phyloP scores from a whole-genome alignment of 2,329 filamentous ascomycete genomes.

The Hypomyces perniciosus region DNA sequence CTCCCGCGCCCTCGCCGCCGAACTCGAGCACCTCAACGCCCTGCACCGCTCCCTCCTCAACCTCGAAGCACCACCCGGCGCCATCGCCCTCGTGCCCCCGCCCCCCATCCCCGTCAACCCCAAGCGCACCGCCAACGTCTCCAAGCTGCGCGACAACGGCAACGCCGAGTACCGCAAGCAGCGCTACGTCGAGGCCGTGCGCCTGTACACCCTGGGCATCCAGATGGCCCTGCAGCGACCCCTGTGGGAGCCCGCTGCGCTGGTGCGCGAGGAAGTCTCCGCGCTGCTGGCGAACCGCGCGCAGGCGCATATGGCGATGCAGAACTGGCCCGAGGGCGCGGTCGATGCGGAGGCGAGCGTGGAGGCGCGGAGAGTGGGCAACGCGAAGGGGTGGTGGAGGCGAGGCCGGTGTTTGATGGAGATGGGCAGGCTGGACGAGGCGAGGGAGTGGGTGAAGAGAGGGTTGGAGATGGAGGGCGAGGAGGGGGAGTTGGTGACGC shows the following conservation, averaged over 20 bases:
- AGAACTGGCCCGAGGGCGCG: slow-evolving; percentile 78
- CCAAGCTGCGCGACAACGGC: slow-evolving; percentile 83
- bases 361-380: slow-evolving; percentile 78
- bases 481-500: slow-evolving; percentile 55
- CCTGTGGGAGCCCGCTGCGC: slow-evolving; percentile 76
- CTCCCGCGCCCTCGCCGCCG: slow-evolving; percentile 49
- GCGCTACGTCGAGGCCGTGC: slow-evolving; percentile 67
- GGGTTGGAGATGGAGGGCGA: slow-evolving; percentile 79
- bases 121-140: slow-evolving; percentile 80
- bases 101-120: slow-evolving; percentile 88
- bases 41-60: slow-evolving; percentile 70
- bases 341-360: slow-evolving; percentile 84
- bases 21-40: slow-evolving; percentile 68
- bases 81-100: slow-evolving; percentile 64
- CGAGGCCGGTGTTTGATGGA: slow-evolving; percentile 78
- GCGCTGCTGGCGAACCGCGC: slow-evolving; percentile 79
- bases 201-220: slow-evolving; percentile 77
- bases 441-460: slow-evolving; percentile 67
- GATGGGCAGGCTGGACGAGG: slow-evolving; percentile 85
- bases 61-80: slow-evolving; percentile 41
- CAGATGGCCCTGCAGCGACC: slow-evolving; percentile 82
- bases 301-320: slow-evolving; percentile 79
- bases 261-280: slow-evolving; percentile 80
- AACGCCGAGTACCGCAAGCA: slow-evolving; percentile 78
- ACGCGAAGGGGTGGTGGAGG: slow-evolving; percentile 93